Conservation (phyloP, 2,329 filamentous ascomycete genomes). For the Bipolaris victoriae region DNA sequence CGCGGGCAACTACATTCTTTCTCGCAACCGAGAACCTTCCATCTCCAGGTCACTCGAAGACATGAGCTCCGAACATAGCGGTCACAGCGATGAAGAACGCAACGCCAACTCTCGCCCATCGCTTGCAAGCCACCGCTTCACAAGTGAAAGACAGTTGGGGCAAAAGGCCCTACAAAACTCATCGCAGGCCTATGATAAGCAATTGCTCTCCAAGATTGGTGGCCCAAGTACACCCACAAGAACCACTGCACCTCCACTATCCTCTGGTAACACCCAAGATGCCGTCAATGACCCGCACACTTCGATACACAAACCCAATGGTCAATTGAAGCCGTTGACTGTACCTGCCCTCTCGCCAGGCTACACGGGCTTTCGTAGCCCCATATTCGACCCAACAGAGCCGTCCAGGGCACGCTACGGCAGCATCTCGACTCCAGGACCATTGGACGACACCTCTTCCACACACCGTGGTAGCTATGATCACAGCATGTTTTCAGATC, state of each 20-base stretch:
- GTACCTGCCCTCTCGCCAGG: slow-evolving; percentile 54
- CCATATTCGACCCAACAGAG: slow-evolving; percentile 46
- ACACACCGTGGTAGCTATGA: slow-evolving; percentile 69
- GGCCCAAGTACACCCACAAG: slow-evolving; percentile 63
- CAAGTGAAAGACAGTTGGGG: slow-evolving; percentile 65
- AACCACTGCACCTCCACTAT: slow-evolving; percentile 39
- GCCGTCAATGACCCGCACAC: slow-evolving; percentile 44
- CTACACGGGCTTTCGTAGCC: slow-evolving; percentile 52
- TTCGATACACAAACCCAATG: slow-evolving; percentile 51
- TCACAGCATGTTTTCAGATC: slow-evolving; percentile 59
- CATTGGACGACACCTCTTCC: slow-evolving; percentile 58
- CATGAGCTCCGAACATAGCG: slow-evolving; percentile 44
- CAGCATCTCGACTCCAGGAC: slow-evolving; percentile 55
- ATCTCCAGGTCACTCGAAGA: slow-evolving; percentile 46
- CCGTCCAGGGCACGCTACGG: slow-evolving; percentile 53
- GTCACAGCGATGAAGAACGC: slow-evolving; percentile 48
- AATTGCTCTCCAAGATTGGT: slow-evolving; percentile 66
- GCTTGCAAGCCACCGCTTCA: slow-evolving; percentile 56
- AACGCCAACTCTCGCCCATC: slow-evolving; percentile 42
- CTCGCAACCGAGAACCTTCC: slow-evolving; percentile 49
- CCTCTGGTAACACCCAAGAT: slow-evolving; percentile 44
- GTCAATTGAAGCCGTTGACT: slow-evolving; percentile 53
- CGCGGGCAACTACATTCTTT: slow-evolving; percentile 39
- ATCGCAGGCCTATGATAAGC: slow-evolving; percentile 68
- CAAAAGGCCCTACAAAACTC: slow-evolving; percentile 63